Evolutionary conservation across 768 basidiomycete genomes (phyloP).

Genomic region (Amanita phalloides): DNA sequence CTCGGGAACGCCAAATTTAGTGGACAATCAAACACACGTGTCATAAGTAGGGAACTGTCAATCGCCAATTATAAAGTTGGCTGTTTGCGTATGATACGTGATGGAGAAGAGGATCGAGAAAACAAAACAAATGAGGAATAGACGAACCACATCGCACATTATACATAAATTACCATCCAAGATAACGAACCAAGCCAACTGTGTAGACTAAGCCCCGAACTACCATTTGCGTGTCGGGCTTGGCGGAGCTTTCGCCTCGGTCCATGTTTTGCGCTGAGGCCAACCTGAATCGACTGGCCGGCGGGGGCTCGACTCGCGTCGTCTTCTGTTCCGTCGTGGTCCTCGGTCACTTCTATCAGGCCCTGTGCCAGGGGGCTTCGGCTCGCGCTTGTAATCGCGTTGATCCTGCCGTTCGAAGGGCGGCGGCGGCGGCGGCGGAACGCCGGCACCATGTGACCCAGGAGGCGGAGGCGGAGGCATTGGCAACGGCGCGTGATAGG

Average conservation of each 20-base stretch:
- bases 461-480: constrained; percentile 12
- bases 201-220: background rate
- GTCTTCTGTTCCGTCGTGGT: constrained; percentile 20
- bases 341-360: constrained; percentile 25
- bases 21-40: background rate
- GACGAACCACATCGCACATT: constrained; percentile 6
- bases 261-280: constrained; percentile 33
- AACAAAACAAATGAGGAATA: constrained; percentile 1
- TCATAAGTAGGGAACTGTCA: background rate
- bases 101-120: background rate
- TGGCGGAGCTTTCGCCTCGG: constrained; percentile 15
- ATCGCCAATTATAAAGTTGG: background rate
- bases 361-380: constrained; percentile 14
- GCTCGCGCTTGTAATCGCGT: constrained; percentile 15
- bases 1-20: background rate
- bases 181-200: background rate
- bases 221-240: constrained; percentile 16
- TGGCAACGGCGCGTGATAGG: constrained; percentile 14
- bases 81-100: background rate
- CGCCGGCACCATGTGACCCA: constrained; percentile 7
- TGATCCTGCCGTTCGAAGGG: constrained; percentile 12
- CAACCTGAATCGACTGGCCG: constrained; percentile 47
- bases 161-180: constrained; percentile 3
- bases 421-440: constrained; percentile 9
- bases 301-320: constrained; percentile 18